Percentiles rank a stretch among this genome's conserved stretches.
Evolutionary conservation across 2,329 filamentous ascomycete species (phyloP).

Genomic region (Penicillium verrucosum): DNA sequence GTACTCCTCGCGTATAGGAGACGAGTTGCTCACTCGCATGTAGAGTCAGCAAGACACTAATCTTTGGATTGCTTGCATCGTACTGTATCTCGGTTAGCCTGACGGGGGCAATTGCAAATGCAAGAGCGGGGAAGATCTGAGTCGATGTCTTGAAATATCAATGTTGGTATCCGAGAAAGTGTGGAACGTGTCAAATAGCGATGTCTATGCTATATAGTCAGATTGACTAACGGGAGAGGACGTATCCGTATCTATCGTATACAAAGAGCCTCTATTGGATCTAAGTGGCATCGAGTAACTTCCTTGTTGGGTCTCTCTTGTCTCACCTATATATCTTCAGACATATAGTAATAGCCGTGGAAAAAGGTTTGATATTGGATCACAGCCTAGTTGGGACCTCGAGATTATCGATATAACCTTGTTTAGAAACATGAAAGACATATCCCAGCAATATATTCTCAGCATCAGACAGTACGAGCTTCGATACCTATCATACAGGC

Average conservation of each 20-base stretch:
- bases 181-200: slow-evolving; percentile 12
- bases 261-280: background rate
- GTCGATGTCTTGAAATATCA: slow-evolving; percentile 2
- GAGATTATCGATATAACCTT: background rate
- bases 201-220: background rate
- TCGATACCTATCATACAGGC: background rate
- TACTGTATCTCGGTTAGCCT: background rate
- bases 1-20: background rate
- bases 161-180: slow-evolving; percentile 7
- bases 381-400: too few relatives aligned
- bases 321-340: background rate
- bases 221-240: too few relatives aligned
- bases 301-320: background rate
- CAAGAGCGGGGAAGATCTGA: slow-evolving; percentile 2
- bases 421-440: background rate
- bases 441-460: background rate
- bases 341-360: background rate
- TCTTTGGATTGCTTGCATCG: background rate
- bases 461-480: background rate
- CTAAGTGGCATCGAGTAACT: background rate
- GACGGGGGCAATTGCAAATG: background rate
- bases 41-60: background rate
- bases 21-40: background rate
- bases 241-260: background rate
- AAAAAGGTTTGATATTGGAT: background rate